Evolutionary conservation across 108 stramenopile genomes (phyloP).

Genomic region (Conticribra guillardii): DNA sequence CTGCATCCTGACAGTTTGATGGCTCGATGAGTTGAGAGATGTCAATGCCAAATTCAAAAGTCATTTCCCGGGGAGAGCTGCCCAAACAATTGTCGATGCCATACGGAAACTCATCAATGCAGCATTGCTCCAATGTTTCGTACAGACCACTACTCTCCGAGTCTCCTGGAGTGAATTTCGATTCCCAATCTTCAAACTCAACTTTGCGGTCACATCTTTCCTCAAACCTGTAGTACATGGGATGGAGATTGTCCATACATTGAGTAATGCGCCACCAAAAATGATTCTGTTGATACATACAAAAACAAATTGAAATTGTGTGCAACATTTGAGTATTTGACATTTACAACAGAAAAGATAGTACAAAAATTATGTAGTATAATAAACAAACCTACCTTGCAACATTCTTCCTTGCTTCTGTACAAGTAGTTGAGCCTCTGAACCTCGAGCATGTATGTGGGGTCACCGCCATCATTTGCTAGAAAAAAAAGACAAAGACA

Average conservation of each 20-base stretch:
- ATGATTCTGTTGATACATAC: not conserved
- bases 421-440: conserved; percentile 35
- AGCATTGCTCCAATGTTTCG: not conserved
- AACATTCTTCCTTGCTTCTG: conserved; percentile 4
- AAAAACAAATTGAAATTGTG: too few relatives aligned
- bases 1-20: conserved; percentile 10
- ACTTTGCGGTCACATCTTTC: conserved; percentile 11
- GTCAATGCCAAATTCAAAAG: not conserved
- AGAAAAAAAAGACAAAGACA: too few relatives aligned
- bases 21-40: conserved; percentile 4
- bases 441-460: conserved; percentile 28
- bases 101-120: conserved; percentile 9
- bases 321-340: too few relatives aligned
- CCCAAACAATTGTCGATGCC: conserved; percentile 9
- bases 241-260: conserved; percentile 13
- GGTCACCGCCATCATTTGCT: conserved; percentile 37
- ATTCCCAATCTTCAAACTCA: conserved; percentile 20
- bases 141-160: not conserved
- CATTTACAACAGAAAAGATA: too few relatives aligned
- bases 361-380: not conserved
- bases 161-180: conserved; percentile 11
- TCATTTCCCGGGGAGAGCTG: conserved; percentile 6
- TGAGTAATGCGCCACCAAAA: conserved; percentile 15
- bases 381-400: not conserved
- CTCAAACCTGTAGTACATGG: conserved; percentile 10